Evolutionary conservation across 805 yeast species (phyloP).

Genomic region (Candida nonsorbophila): DNA sequence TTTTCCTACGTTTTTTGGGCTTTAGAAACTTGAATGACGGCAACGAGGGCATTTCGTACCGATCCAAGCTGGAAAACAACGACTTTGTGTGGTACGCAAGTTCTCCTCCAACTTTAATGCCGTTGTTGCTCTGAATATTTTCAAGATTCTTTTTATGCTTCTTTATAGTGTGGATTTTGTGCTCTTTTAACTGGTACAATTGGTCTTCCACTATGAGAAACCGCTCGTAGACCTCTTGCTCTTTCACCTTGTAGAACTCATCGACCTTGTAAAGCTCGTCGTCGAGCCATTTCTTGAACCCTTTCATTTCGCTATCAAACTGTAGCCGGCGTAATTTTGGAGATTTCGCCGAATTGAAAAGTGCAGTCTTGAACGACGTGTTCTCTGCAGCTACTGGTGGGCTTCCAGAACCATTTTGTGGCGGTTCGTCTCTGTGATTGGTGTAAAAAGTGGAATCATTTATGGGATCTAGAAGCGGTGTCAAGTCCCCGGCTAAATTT

Average conservation of each 20-base stretch:
- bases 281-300: slow-evolving; percentile 65
- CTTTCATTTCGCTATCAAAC: slow-evolving; percentile 4
- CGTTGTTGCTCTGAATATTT: background rate
- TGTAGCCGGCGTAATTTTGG: background rate
- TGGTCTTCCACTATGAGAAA: slow-evolving; percentile 64
- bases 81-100: slow-evolving; percentile 23
- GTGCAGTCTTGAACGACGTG: slow-evolving; percentile 5
- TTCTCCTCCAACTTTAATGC: slow-evolving; percentile 7
- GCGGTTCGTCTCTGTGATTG: background rate
- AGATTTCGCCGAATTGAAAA: slow-evolving; percentile 4
- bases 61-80: slow-evolving; percentile 16
- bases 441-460: no score
- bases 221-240: slow-evolving; percentile 54
- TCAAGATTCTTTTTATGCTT: slow-evolving; percentile 5
- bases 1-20: slow-evolving; percentile 2
- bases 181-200: slow-evolving; percentile 56
- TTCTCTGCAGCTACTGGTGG: background rate
- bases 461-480: no score
- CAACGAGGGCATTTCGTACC: slow-evolving; percentile 36
- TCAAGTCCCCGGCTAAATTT: no score
- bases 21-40: slow-evolving; percentile 31
- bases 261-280: slow-evolving; percentile 56
- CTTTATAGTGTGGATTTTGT: slow-evolving; percentile 18
- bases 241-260: slow-evolving; percentile 54
- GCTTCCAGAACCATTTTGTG: background rate